Conservation (phyloP, 768 basidiomycete species). For the Xerocomellus amylosporus region DNA sequence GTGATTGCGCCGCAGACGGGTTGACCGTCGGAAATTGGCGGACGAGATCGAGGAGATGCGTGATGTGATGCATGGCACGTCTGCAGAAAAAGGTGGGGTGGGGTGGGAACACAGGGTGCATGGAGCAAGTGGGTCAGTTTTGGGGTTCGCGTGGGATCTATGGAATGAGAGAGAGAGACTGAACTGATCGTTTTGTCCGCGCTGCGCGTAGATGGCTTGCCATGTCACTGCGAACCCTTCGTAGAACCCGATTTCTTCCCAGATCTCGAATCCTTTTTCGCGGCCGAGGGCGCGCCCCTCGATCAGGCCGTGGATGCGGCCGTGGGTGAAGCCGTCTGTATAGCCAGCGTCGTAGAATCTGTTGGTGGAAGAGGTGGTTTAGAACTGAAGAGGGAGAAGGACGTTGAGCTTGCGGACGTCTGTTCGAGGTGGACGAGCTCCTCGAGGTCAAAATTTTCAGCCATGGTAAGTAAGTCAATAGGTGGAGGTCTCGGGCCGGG, state of each 20-base stretch:
- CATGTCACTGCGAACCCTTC: slow-evolving; percentile 80
- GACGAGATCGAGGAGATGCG: slow-evolving; percentile 68
- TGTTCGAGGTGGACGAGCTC: slow-evolving; percentile 61
- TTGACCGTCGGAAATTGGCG: slow-evolving; percentile 75
- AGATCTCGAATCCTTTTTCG: slow-evolving; percentile 91
- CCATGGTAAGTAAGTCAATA: slow-evolving; percentile 10
- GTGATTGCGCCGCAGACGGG: slow-evolving; percentile 44
- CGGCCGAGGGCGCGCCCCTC: slow-evolving; percentile 88
- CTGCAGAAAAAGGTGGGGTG: slow-evolving; percentile 31
- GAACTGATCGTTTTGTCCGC: slow-evolving; percentile 16
- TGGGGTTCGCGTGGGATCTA: neutral
- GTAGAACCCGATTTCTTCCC: slow-evolving; percentile 96
- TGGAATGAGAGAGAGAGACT: neutral
- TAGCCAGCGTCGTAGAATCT: slow-evolving; percentile 85
- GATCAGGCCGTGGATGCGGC: slow-evolving; percentile 83
- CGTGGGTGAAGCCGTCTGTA: slow-evolving; percentile 76
- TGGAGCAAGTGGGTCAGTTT: neutral
- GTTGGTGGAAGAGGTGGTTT: neutral
- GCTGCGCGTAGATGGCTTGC: slow-evolving; percentile 47
- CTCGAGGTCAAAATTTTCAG: slow-evolving; percentile 51
- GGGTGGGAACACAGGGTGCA: too few species aligned
- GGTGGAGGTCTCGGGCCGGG: too few species aligned
- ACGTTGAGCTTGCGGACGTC: slow-evolving; percentile 39
- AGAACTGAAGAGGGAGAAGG: neutral
- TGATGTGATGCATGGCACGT: slow-evolving; percentile 60